Evolutionary conservation across 1,284 basidiomycete genomes (phyloP), one percentile per base, ranked within the genome.

Genomic region (Amylostereum areolatum): DNA sequence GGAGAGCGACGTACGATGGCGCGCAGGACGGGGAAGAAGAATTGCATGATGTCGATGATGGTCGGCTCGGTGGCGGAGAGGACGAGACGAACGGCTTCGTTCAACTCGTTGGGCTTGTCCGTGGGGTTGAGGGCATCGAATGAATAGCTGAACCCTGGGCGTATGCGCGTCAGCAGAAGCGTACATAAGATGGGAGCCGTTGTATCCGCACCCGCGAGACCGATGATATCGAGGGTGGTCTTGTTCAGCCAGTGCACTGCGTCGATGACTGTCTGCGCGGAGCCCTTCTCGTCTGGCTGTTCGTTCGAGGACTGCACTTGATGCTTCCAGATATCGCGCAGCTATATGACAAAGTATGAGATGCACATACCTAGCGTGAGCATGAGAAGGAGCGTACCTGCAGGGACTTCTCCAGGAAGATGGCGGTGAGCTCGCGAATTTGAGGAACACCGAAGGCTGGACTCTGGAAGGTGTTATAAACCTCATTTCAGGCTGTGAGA

Each of bases 211-310:
- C 77, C 77, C 2, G 77, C 75, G 3, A 71, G 55, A 4, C 77
- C 76, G 43, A 81, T 78, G 10, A 78, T 65, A 49, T 80, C 77
- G 30, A 80, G 59, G 0, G 77, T 78, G 7, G 67, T 63, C 47
- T 70, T 68, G 25, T 63, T 69, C 9, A 80, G 60, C 65, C 70
- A 75, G 5, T 59, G 55, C 39, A 71, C 57, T 1, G 72, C 64
- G 49, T 81, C 72, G 24, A 77, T 61, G 40, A 59, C 33, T 37
- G 52, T 51, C 6, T 48, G 35, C 7, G 49, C 50, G 29, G n/a
- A 11, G 7, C 27, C 41, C 8, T 43, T 43, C n/a, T 40, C 40
- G 12, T 41, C 29, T n/a, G 48, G 25, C 44, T 51, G 35, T 36
- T 50, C 12, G 33, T 4, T 43, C 41, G 11, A 24, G 30, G 18